These are phyloP conservation scores for Rhodotorula sp. DNA, from an alignment of 1,284 basidiomycete genomes.

Conservation along the genomic window DNA sequence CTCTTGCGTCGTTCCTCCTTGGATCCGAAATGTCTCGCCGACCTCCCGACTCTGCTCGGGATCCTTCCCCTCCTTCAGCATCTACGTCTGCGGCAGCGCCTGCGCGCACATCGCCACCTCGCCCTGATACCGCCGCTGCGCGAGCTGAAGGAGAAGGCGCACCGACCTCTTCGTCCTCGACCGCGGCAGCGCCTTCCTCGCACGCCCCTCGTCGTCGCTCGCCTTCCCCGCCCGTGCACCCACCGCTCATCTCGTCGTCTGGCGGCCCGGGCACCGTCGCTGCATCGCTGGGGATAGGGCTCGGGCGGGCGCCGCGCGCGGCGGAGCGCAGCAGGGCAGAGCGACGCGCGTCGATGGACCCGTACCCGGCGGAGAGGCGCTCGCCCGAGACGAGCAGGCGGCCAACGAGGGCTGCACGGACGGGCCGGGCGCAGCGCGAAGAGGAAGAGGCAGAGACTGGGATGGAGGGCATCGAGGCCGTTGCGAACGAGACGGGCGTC, in stretches of 20 bases:
- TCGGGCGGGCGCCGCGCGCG: slow-evolving; percentile 5
- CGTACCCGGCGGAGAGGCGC: slow-evolving; percentile 1
- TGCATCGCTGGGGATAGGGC: background rate
- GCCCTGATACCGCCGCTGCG: background rate
- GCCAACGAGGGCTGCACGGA: background rate
- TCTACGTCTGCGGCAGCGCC: background rate
- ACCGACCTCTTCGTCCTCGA: background rate
- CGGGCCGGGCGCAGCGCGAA: background rate
- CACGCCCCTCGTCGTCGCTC: background rate
- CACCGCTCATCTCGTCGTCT: background rate
- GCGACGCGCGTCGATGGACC: slow-evolving; percentile 13
- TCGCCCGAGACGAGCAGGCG: background rate
- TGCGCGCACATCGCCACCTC: background rate
- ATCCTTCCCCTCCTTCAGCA: background rate
- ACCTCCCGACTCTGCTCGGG: background rate
- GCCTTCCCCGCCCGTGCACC: background rate
- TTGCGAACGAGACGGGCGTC: background rate
- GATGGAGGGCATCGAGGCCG: background rate
- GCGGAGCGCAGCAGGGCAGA: background rate
- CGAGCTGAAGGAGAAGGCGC: background rate
- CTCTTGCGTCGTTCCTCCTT: background rate
- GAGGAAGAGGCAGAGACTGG: background rate
- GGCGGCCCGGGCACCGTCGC: background rate
- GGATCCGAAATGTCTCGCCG: background rate
- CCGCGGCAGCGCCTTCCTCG: background rate